A percentile compares a stretch with the other conserved stretches of the same genome.
Conservation (phyloP, 352 stramenopile species). For the Phytophthora cryptogea region DNA sequence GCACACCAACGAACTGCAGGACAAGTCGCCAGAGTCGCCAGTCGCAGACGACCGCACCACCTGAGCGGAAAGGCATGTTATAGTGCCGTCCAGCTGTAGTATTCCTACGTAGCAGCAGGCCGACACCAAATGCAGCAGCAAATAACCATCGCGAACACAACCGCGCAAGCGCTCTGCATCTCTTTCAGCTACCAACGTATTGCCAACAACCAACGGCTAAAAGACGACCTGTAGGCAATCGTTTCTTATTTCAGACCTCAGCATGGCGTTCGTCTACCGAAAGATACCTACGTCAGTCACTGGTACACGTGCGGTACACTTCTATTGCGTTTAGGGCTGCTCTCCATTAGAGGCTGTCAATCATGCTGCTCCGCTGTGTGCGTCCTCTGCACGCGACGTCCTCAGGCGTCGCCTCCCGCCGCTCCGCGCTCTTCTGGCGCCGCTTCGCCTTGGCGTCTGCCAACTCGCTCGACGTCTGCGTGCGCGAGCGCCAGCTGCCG, state of each 20-base stretch:
- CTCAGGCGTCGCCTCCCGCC: slow-evolving; percentile 4
- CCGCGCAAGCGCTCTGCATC: no score
- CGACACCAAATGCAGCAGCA: no score
- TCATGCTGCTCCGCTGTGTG: slow-evolving; percentile 39
- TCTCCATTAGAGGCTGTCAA: slow-evolving; percentile 12
- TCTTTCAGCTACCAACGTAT: no score
- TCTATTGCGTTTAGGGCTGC: slow-evolving; percentile 3
- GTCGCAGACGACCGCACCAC: slow-evolving; percentile 11
- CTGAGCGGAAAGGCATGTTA: slow-evolving; percentile 19
- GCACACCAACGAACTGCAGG: not conserved
- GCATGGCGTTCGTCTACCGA: slow-evolving; percentile 5
- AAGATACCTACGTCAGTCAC: not conserved
- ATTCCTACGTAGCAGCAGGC: slow-evolving; percentile 21
- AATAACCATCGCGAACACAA: no score
- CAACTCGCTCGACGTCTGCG: slow-evolving; percentile 63
- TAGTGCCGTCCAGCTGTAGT: slow-evolving; percentile 11
- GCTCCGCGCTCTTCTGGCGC: slow-evolving; percentile 25
- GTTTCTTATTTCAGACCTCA: no score
- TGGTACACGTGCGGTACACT: slow-evolving; percentile 5
- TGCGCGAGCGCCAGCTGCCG: slow-evolving; percentile 63
- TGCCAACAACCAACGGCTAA: no score
- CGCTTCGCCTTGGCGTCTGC: slow-evolving; percentile 19
- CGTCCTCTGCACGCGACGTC: slow-evolving; percentile 19
- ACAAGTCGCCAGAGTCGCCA: slow-evolving; percentile 21
- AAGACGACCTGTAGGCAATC: no score